phyloP scores from a whole-genome alignment of 345 rosid species.

The Brassica nigra region DNA sequence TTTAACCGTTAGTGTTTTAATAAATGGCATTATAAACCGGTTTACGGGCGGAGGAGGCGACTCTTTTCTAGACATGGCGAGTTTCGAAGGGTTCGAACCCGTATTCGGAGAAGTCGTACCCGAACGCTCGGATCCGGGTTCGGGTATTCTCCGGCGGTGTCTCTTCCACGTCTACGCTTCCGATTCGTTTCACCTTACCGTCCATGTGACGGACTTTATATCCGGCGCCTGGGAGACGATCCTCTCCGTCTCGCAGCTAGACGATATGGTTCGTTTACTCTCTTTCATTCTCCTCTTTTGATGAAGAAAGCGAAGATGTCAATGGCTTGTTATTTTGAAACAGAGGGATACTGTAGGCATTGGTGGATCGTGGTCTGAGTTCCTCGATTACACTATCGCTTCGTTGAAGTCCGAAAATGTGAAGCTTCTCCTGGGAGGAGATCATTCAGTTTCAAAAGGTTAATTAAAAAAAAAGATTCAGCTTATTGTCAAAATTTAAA shows the following conservation, averaged over 20 bases:
- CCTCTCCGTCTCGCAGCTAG: constrained; percentile 69
- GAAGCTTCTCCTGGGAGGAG: constrained; percentile 67
- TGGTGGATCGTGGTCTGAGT: constrained; percentile 87
- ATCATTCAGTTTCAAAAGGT: constrained; percentile 48
- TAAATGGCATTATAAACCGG: background rate
- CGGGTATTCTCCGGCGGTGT: constrained; percentile 52
- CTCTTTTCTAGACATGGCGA: constrained; percentile 24
- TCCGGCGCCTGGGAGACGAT: constrained; percentile 61
- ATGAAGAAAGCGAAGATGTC: background rate
- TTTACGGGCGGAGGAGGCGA: constrained; percentile 11
- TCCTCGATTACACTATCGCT: constrained; percentile 65
- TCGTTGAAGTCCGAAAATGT: constrained; percentile 71
- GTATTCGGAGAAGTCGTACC: constrained; percentile 66
- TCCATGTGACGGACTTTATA: constrained; percentile 69
- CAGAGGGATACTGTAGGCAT: constrained; percentile 86
- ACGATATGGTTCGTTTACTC: constrained; percentile 62
- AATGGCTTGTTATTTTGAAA: constrained; percentile 16
- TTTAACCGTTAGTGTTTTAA: too few relatives aligned
- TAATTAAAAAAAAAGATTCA: background rate
- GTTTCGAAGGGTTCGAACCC: constrained; percentile 58
- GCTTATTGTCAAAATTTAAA: background rate
- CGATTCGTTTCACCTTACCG: constrained; percentile 55
- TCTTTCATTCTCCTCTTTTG: background rate
- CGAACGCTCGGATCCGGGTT: constrained; percentile 48
- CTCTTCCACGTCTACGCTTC: constrained; percentile 70